Base-by-base conservation (phyloP, 2,329 filamentous ascomycete species). In the Leptographium wingfieldii region DNA sequence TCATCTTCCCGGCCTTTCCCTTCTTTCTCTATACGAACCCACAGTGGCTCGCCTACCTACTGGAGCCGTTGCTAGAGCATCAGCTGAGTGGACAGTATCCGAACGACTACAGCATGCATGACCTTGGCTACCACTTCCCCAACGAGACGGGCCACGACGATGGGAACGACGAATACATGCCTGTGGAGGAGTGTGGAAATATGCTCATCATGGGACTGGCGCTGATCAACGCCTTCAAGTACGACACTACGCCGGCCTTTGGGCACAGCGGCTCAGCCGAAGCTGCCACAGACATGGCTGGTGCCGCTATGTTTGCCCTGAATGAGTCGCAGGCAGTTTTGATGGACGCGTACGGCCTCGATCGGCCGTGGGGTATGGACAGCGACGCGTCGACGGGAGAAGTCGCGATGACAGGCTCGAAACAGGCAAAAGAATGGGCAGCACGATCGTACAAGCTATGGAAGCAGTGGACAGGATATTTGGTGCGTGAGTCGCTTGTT, bases 1-100 rank as follows among this genome's bases (percentile, higher is more conserved):
- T 94, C 56, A 91, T 94, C 65, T 92, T 90, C 73, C 89, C 89
- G 0, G 80, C 88, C 0, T 91, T 90, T 70, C 88, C 89, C 0
- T 92, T 92, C 77, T 92, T 92, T 74, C 72, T 92, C 16, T 92
- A 92, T 69, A 90, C 87, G 10, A 90, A 91, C 65, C 88, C 89
- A 1, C 78, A 82, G 61, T 91, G 88, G 88, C 74, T 91, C 56
- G 86, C 84, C 1, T 90, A 90, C 67, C 76, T 92, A 3, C 74
- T 92, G 4, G 87, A 92, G 69, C 88, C 89, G 6, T 75, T 92
- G 33, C 79, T 92, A 53, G 88, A 92, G 72, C 86, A 92, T 70
- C 87, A 88, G 76, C 73, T 88, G 38, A 89, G 85, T 67, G 87
- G 88, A 2, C 86, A 91, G 68, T 94, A 92, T 68, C 88, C 89